A percentile compares a stretch with the other conserved stretches of the same genome.
Conservation (phyloP, 106 monocot species). For the Amphibolis antarctica region DNA sequence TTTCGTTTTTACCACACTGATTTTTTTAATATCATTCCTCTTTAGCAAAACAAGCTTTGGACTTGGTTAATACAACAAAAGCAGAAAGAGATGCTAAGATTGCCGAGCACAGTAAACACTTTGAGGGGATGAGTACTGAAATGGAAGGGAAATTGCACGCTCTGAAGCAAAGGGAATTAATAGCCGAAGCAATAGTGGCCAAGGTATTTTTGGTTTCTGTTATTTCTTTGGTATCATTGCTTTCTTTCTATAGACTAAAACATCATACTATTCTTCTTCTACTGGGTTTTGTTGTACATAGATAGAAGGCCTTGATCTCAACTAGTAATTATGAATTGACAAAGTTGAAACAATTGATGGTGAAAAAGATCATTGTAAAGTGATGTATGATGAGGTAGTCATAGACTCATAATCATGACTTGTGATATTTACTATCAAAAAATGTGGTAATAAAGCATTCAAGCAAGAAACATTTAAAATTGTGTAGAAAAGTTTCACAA, state of each 20-base stretch:
- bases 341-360: too few relatives aligned
- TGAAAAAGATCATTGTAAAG: too few relatives aligned
- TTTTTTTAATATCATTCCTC: not conserved
- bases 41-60: constrained; percentile 47
- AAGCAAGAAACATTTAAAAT: too few relatives aligned
- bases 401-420: too few relatives aligned
- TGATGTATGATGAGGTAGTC: too few relatives aligned
- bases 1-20: not conserved
- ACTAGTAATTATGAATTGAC: too few relatives aligned
- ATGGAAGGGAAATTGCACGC: constrained; percentile 27
- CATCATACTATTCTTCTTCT: not conserved
- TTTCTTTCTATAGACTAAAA: not conserved
- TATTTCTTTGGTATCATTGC: not conserved
- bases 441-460: too few relatives aligned
- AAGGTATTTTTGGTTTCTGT: constrained; percentile 29
- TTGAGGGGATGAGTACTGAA: constrained; percentile 30
- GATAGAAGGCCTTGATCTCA: too few relatives aligned
- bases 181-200: constrained; percentile 38
- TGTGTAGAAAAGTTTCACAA: too few relatives aligned
- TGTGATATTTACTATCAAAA: too few relatives aligned
- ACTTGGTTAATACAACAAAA: constrained; percentile 33
- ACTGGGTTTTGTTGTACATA: not conserved
- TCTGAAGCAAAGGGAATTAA: constrained; percentile 44
- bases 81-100: constrained; percentile 37
- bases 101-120: constrained; percentile 32